These are phyloP conservation scores for Mycena maculata DNA, from an alignment of 768 basidiomycete genomes.

Conservation along the genomic window DNA sequence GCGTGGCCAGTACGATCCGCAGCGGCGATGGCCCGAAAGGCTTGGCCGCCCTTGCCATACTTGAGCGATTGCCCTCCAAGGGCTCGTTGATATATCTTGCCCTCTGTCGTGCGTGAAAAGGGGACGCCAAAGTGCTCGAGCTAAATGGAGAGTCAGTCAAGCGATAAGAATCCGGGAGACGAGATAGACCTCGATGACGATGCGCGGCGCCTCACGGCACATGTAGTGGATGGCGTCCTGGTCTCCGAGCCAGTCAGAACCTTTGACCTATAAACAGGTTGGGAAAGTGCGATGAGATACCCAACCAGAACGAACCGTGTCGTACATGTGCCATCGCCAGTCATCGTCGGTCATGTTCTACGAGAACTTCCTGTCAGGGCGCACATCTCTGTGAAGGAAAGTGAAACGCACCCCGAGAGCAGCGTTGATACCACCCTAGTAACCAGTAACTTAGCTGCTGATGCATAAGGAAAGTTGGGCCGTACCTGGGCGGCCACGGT, in stretches of 20 bases:
- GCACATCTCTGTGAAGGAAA: too few species aligned
- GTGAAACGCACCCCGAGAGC: conserved; percentile 87
- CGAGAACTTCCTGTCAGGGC: conserved; percentile 1
- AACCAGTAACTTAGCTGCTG: conserved; percentile 34
- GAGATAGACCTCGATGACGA: conserved; percentile 83
- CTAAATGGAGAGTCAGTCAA: conserved; percentile 52
- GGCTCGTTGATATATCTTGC: conserved; percentile 99
- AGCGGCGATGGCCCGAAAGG: conserved; percentile 97
- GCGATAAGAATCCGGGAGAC: too few species aligned
- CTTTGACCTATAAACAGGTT: conserved; percentile 82
- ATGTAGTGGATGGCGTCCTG: conserved; percentile 99
- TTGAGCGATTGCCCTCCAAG: conserved; percentile 98
- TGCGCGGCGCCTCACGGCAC: conserved; percentile 96
- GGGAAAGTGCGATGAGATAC: conserved; percentile 17
- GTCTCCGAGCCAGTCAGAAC: conserved; percentile 99
- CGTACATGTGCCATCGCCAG: conserved; percentile 99
- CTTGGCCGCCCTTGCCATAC: conserved; percentile 98
- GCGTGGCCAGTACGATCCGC: conserved; percentile 99
- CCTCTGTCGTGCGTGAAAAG: conserved; percentile 97
- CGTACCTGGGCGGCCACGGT: conserved; percentile 97
- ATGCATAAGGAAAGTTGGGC: conserved; percentile 17
- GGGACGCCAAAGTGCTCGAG: conserved; percentile 99
- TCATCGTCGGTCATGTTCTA: conserved; percentile 99
- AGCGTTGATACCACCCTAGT: conserved; percentile 96
- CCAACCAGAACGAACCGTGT: conserved; percentile 78